Base-by-base conservation (phyloP, 2,329 filamentous ascomycete genomes). In the Fusarium chlamydosporum region DNA sequence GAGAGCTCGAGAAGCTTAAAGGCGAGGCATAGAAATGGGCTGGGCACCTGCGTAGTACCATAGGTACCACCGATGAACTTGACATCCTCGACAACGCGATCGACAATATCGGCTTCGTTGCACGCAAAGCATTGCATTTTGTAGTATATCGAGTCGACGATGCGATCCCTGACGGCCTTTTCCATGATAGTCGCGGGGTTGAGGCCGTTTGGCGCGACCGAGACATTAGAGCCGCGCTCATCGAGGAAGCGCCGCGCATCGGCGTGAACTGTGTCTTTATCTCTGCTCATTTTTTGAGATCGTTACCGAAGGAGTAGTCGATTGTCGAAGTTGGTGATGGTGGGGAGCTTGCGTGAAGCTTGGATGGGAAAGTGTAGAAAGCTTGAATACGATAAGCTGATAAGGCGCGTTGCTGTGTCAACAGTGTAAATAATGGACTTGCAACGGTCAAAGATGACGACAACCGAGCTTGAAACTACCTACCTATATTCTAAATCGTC, bases 81-180 rank as follows among this genome's bases (percentile, higher is more conserved):
- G 46, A 99, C 87, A 79, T 90, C 86, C 73, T 95, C 91, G 27
- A 93, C 92, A 1, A 96, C 94, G 69, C 96, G 92, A 81, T 97
- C 93, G 74, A 97, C 91, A 7, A 99, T 84, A 79, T 90, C 88
- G 53, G 88, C 88, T 77, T 91, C 89, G 82, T 98, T 99, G 70
- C 99, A 86, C 41, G 92, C 96, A 81, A 98, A 99, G 79, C 96
- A 97, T 82, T 97, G 94, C 81, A 98, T 96, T 80, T 97, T 97
- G 92, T 94, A 99, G 83, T 97, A 99, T 82, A 97, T 96, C 54
- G 90, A 93, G 76, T 97, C 94, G 72, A 94, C 89, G 79, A 99
- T 97, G 77, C 96, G 94, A 81, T 99, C 96, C 76, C 92, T 92
- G 70, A 97, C 93, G 40, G 94, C 92, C 79, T 97, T 97, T 80